A percentile compares a stretch with the other conserved stretches of the same genome.
phyloP scores from a whole-genome alignment of 306 rosid genomes.

The Rosa lucieae region DNA sequence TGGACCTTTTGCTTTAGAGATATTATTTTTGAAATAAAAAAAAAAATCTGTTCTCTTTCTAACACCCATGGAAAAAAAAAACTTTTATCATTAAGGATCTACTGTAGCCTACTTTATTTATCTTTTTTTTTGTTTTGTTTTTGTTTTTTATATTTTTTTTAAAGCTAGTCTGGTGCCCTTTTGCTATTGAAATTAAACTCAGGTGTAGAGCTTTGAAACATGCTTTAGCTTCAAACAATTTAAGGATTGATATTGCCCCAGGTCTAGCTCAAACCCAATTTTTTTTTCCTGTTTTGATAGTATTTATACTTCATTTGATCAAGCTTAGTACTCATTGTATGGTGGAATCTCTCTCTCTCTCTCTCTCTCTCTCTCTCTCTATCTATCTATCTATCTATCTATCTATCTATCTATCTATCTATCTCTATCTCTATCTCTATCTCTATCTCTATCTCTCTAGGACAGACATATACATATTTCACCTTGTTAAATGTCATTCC shows the following conservation, averaged over 20 bases:
- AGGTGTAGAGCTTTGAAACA: neutral
- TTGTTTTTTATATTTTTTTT: neutral
- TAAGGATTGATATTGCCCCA: neutral
- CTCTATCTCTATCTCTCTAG: neutral
- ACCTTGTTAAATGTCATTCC: conserved; percentile 19
- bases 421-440: neutral
- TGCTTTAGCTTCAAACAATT: neutral
- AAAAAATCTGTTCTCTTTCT: too few species aligned
- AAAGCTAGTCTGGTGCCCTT: neutral
- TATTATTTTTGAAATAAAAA: too few species aligned
- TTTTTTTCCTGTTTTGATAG: neutral
- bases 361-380: neutral
- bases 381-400: neutral
- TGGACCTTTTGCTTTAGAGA: too few species aligned
- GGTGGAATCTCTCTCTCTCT: neutral
- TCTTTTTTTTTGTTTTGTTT: too few species aligned
- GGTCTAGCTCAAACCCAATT: neutral
- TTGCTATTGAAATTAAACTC: neutral
- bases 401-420: neutral
- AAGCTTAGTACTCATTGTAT: neutral
- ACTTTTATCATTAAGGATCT: neutral
- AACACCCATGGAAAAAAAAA: neutral
- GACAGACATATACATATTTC: conserved; percentile 11
- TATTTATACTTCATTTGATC: neutral
- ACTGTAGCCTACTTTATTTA: neutral